phyloP scores from a whole-genome alignment of 345 rosid genomes.

The Cardamine resedifolia region DNA sequence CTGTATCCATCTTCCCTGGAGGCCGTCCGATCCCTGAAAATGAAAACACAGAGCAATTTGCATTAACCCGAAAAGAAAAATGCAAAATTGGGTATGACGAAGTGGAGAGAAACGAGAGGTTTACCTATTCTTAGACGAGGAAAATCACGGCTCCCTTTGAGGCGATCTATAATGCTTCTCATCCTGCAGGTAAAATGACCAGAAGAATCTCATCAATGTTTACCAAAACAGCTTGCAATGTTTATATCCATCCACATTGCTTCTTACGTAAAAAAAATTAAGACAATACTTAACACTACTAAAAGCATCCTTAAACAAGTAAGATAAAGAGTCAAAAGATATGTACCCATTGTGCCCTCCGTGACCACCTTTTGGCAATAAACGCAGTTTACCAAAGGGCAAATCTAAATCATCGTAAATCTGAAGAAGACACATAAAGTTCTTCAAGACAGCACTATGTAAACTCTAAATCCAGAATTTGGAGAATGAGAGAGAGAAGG shows the following conservation, averaged over 20 bases:
- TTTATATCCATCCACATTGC: slow-evolving; percentile 3
- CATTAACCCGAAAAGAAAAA: not conserved
- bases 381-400: slow-evolving; percentile 82
- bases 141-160: slow-evolving; percentile 90
- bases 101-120: slow-evolving; percentile 4
- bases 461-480: not conserved
- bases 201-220: slow-evolving; percentile 4
- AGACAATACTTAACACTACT: not conserved
- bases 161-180: slow-evolving; percentile 80
- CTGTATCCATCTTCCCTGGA: slow-evolving; percentile 90
- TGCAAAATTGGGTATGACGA: not conserved
- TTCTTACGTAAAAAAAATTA: not conserved
- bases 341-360: slow-evolving; percentile 96
- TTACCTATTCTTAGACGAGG: slow-evolving; percentile 94
- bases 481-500: slow-evolving; percentile 14
- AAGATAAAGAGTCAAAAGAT: not conserved
- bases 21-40: slow-evolving; percentile 89
- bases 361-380: slow-evolving; percentile 98
- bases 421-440: slow-evolving; percentile 40
- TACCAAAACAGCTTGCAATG: not conserved
- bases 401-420: slow-evolving; percentile 92
- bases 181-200: slow-evolving; percentile 50
- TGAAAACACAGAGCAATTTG: slow-evolving; percentile 13
- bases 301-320: not conserved
- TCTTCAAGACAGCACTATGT: not conserved